Evolutionary conservation across 345 rosid species (phyloP), one percentile per base, ranked within the genome.

Genomic region (Pistacia atlantica): DNA sequence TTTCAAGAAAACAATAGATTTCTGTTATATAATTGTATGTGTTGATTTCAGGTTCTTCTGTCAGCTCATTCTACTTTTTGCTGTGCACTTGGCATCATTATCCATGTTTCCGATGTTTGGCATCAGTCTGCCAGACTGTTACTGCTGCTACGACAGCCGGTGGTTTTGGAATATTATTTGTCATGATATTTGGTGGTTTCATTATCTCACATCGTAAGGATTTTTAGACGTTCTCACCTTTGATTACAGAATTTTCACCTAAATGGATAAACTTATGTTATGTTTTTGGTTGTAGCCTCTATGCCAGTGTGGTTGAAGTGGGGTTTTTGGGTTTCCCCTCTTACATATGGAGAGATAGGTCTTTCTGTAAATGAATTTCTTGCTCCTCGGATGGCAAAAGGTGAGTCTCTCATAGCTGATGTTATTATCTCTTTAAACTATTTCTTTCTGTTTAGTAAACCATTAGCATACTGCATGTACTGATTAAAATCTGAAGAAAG

Each of bases 311-410:
- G 97, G 97, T 72, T 92, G 81, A 79, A 75, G 33, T 92, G 98
- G 98, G 90, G 84, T 7, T 94, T 91, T 64, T 92, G 98, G 98
- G 73, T 89, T 37, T 84, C 83, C 48, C 98, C 98, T 51, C 3
- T 89, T 20, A 71, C 92, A 25, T 94, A 92, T 74, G 96, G 88
- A 4, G 91, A 87, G 77, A 91, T 91, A 61, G 98, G 91, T 4
- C 77, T 92, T 64, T 74, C 90, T 0, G 81, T 83, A 17, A 94
- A 92, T 54, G 96, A 94, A 65, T 91, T 94, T 76, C 91, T 83
- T 38, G 90, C 97, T 74, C 91, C 94, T 6, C 69, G 98, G 22
- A n/a, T 90, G 98, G 97, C 85, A 87, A 52, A 80, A 88, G 84
- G 97, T 92, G 66, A 65, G 51, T 68, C 65, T 71, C 68, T 73